A percentile compares a stretch with the other conserved stretches of the same genome.
These are phyloP conservation scores for Acer saccharum DNA, from an alignment of 345 rosid genomes.

Conservation along the genomic window DNA sequence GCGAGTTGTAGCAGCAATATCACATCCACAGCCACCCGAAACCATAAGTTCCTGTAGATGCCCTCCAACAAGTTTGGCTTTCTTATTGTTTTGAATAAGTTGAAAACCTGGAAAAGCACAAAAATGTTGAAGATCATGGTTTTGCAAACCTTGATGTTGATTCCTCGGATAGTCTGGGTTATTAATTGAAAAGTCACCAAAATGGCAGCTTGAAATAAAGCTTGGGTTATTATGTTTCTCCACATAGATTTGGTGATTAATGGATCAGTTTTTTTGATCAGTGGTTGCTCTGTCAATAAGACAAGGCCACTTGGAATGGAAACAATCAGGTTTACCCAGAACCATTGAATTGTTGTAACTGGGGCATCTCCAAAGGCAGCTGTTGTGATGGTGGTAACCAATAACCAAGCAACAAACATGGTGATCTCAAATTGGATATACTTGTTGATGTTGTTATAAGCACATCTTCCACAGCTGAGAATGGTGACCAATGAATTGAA, in stretches of 20 bases:
- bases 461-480: constrained; percentile 3
- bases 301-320: background rate
- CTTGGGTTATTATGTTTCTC: constrained; percentile 13
- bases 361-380: background rate
- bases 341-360: background rate
- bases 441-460: constrained; percentile 11
- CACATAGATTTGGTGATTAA: constrained; percentile 6
- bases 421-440: constrained; percentile 12
- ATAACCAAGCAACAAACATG: background rate
- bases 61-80: constrained; percentile 4
- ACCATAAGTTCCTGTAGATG: background rate
- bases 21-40: constrained; percentile 3
- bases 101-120: constrained; percentile 7
- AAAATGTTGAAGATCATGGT: constrained; percentile 14
- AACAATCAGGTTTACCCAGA: constrained; percentile 11
- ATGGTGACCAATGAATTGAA: background rate
- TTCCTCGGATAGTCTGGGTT: background rate
- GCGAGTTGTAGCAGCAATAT: background rate
- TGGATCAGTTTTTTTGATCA: background rate
- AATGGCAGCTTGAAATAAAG: background rate
- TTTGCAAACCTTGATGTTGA: constrained; percentile 6
- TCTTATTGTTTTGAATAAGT: background rate
- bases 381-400: background rate
- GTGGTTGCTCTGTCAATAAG: constrained; percentile 5
- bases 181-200: constrained; percentile 4